phyloP scores from a whole-genome alignment of 2,329 filamentous ascomycete species.

The Pleomassaria siparia region DNA sequence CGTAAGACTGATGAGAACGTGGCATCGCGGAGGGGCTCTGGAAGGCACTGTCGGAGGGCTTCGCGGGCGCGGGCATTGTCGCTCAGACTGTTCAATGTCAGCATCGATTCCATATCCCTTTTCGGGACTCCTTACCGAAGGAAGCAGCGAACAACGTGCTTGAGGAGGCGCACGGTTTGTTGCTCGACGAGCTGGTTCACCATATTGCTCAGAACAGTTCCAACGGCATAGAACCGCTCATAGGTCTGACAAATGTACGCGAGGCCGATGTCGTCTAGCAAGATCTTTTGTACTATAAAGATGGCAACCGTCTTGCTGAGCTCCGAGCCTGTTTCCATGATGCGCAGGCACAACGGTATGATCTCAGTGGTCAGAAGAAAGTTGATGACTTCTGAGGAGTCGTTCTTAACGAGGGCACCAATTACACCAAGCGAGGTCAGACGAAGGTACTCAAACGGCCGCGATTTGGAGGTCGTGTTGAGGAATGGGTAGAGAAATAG shows the following conservation, averaged over 20 bases:
- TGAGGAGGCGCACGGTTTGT: conserved; percentile 91
- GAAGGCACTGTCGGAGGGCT: conserved; percentile 91
- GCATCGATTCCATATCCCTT: conserved; percentile 1
- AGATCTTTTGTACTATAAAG: conserved; percentile 98
- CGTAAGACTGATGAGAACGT: conserved; percentile 96
- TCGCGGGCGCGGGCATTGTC: conserved; percentile 96
- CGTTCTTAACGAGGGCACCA: conserved; percentile 96
- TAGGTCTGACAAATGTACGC: conserved; percentile 99
- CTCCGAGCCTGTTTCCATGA: conserved; percentile 99
- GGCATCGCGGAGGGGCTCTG: conserved; percentile 96
- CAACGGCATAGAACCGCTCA: conserved; percentile 96
- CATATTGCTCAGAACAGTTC: conserved; percentile 98
- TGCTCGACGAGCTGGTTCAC: conserved; percentile 96
- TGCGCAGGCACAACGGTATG: conserved; percentile 92
- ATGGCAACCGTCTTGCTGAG: conserved; percentile 98
- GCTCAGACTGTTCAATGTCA: conserved; percentile 65
- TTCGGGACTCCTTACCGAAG: conserved; percentile 66
- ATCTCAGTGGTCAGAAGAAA: conserved; percentile 98
- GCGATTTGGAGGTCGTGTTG: conserved; percentile 97
- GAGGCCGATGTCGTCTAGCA: conserved; percentile 92
- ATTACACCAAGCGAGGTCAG: conserved; percentile 96
- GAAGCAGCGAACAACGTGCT: conserved; percentile 97
- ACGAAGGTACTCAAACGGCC: conserved; percentile 95
- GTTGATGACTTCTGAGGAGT: conserved; percentile 98
- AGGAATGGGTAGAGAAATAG: conserved; percentile 97